phyloP scores from a whole-genome alignment of 2,329 filamentous ascomycete species.

The Endoconidiophora laricicola region DNA sequence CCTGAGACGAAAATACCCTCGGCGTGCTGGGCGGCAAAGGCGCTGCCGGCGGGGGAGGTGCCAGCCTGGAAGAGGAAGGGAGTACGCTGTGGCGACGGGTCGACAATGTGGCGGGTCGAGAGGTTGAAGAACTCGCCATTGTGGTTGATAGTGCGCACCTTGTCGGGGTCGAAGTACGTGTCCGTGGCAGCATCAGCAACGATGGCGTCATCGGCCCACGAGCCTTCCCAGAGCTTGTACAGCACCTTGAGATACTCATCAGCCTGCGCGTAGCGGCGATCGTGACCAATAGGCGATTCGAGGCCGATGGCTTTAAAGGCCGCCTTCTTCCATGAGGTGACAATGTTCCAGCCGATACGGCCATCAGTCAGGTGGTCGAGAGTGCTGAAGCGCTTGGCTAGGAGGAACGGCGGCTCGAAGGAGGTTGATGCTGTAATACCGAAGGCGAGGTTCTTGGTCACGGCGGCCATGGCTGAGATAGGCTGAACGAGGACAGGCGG shows the following conservation, averaged over 20 bases:
- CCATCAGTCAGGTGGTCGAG: constrained; percentile 46
- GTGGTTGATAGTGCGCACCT: constrained; percentile 44
- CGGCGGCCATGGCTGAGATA: constrained; percentile 48
- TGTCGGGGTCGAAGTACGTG: constrained; percentile 39
- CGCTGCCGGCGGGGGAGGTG: constrained; percentile 37
- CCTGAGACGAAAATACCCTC: constrained; percentile 44
- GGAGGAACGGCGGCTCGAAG: constrained; percentile 43
- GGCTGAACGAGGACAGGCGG: constrained; percentile 23
- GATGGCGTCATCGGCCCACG: constrained; percentile 41
- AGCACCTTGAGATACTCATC: constrained; percentile 45
- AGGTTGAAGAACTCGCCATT: constrained; percentile 37
- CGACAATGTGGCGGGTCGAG: constrained; percentile 29
- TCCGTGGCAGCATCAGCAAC: constrained; percentile 35
- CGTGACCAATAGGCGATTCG: constrained; percentile 40
- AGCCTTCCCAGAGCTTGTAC: constrained; percentile 44
- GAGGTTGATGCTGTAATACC: constrained; percentile 47
- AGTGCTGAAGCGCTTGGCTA: constrained; percentile 45
- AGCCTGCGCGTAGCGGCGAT: constrained; percentile 42
- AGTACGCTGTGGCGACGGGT: constrained; percentile 39
- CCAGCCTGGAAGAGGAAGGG: constrained; percentile 43
- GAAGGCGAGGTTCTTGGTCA: constrained; percentile 46
- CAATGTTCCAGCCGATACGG: constrained; percentile 50
- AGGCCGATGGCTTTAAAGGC: constrained; percentile 46
- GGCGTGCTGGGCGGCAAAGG: constrained; percentile 40
- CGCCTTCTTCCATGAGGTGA: constrained; percentile 40